phyloP scores from a whole-genome alignment of 495 filamentous ascomycete species.

The Penicillium desertorum region DNA sequence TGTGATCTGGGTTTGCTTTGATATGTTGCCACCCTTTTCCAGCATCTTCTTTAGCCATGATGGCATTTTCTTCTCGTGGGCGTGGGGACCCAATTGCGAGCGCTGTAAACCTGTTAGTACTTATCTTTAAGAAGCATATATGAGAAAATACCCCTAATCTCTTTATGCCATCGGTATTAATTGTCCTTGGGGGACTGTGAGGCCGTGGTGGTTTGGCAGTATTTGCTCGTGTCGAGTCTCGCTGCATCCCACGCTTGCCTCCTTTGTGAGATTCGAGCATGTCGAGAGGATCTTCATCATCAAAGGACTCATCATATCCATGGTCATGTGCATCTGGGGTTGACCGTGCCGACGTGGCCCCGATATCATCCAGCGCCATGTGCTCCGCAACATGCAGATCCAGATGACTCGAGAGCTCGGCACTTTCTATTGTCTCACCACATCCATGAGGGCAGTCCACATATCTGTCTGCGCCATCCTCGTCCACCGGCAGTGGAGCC shows the following conservation, averaged over 20 bases:
- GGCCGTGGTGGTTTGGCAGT: constrained; percentile 16
- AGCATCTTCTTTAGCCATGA: constrained; percentile 69
- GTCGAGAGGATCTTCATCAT: constrained; percentile 17
- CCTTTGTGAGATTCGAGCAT: constrained; percentile 7
- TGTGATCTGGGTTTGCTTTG: constrained; percentile 54
- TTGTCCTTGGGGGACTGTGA: constrained; percentile 12
- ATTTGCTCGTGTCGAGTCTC: constrained; percentile 17
- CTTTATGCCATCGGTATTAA: constrained; percentile 22
- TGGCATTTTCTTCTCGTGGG: constrained; percentile 88
- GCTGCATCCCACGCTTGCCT: constrained; percentile 19
- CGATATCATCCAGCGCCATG: constrained; percentile 48
- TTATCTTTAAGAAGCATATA: background rate
- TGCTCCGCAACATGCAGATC: constrained; percentile 69
- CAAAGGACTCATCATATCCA: constrained; percentile 13
- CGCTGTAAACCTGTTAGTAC: constrained; percentile 34
- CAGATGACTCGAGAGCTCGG: constrained; percentile 67
- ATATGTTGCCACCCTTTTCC: constrained; percentile 59
- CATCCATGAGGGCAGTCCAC: constrained; percentile 72
- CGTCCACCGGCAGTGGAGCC: constrained; percentile 20
- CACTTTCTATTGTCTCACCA: constrained; percentile 61
- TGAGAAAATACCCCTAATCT: constrained; percentile 43
- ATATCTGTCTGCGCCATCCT: constrained; percentile 44
- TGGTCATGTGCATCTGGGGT: background rate
- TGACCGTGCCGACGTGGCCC: background rate
- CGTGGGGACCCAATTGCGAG: constrained; percentile 77